Evolutionary conservation across 495 filamentous ascomycete genomes (phyloP).

Genomic region (Oidiodendron maius): DNA sequence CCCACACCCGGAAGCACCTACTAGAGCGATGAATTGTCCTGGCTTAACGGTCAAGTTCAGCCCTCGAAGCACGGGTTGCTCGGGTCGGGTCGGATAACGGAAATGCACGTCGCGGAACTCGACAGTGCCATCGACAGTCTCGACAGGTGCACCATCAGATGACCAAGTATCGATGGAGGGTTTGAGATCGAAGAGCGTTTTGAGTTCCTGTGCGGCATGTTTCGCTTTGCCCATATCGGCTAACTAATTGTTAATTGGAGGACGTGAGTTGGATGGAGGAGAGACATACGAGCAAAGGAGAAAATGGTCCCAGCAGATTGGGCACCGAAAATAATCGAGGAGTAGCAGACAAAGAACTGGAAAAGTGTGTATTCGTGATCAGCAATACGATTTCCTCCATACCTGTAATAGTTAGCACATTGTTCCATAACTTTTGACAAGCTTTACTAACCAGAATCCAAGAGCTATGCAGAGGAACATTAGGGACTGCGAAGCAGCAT

Average conservation of each 20-base stretch:
- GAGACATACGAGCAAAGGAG: slow-evolving; percentile 55
- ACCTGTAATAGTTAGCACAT: slow-evolving; percentile 27
- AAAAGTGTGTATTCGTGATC: slow-evolving; percentile 63
- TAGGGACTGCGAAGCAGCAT: slow-evolving; percentile 72
- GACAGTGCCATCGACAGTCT: slow-evolving; percentile 57
- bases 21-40: slow-evolving; percentile 75
- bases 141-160: slow-evolving; percentile 54
- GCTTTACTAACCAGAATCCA: slow-evolving; percentile 63
- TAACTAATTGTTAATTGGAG: slow-evolving; percentile 9
- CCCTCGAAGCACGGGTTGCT: slow-evolving; percentile 72
- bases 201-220: slow-evolving; percentile 68
- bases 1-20: slow-evolving; percentile 77
- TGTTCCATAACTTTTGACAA: background rate
- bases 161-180: slow-evolving; percentile 84
- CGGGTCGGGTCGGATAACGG: slow-evolving; percentile 72
- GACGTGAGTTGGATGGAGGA: slow-evolving; percentile 5
- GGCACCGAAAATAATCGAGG: slow-evolving; percentile 72
- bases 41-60: slow-evolving; percentile 66
- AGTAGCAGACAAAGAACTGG: slow-evolving; percentile 83
- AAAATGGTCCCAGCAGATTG: slow-evolving; percentile 86
- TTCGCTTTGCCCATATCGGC: slow-evolving; percentile 86
- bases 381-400: slow-evolving; percentile 76
- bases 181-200: slow-evolving; percentile 69
- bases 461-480: slow-evolving; percentile 79
- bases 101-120: slow-evolving; percentile 79